Base-by-base conservation (phyloP, 2,329 filamentous ascomycete species). In the Microthyrium microscopicum region DNA sequence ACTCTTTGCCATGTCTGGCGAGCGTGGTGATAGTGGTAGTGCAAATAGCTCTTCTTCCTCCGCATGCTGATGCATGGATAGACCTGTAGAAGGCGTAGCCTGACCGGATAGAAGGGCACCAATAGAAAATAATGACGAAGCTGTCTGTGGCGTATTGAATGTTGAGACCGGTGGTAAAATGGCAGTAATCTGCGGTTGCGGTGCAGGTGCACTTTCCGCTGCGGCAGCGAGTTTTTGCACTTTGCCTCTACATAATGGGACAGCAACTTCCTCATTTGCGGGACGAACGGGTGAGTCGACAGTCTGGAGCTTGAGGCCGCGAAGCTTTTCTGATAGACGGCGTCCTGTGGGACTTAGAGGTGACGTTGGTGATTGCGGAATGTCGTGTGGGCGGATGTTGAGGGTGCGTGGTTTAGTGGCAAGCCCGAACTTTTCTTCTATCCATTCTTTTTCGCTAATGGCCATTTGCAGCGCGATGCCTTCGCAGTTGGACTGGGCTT, bases 381-480 rank as follows among this genome's bases (percentile, higher is more conserved):
- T 20, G 16, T 38, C 26, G 18, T 25, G 26, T 9, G 25, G 11
- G n/a, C n/a, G 52, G 31, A 55, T 47, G 36, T 41, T 58, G 33
- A 58, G 51, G 19, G 50, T 53, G 4, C 50, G 45, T 5, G 53
- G 59, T 40, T 53, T 61, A 34, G 55, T 15, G 11, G n/a, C 13
- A 5, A 81, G 60, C 5, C 77, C 77, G 52, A 92, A 93, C 44
- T 84, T 81, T 29, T 74, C 63, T 46, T 82, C 70, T 33, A 93
- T 84, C 83, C 83, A 92, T 44, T 79, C 68, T 49, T 75, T 80
- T 54, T 93, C 84, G 37, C 82, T 72, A 30, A 81, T 52, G 0
- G 77, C 82, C 77, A 92, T 92, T 49, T 82, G 73, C 36, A 91
- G 58, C 2, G 79, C 84, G 13, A 93, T 70, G 15, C 84, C 79